Evolutionary conservation across 2,329 filamentous ascomycete genomes (phyloP).

Genomic region (Cladosporium sp.): DNA sequence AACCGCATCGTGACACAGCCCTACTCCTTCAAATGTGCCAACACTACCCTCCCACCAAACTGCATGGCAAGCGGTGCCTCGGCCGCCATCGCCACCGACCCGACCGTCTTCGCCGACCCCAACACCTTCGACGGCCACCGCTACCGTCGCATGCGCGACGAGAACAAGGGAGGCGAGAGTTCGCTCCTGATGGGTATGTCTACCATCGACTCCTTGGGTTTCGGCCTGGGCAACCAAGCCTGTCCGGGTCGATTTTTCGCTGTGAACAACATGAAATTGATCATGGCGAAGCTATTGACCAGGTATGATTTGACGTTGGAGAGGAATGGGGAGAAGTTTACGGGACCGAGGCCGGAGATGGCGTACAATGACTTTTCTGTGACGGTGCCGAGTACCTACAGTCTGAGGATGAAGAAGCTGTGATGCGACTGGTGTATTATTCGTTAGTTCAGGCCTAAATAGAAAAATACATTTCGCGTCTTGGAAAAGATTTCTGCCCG

Average conservation of each 20-base stretch:
- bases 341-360: not conserved
- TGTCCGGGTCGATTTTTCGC: conserved; percentile 29
- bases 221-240: conserved; percentile 23
- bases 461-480: too few relatives aligned
- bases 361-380: not conserved
- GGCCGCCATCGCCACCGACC: not conserved
- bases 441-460: not conserved
- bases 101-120: not conserved
- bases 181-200: not conserved
- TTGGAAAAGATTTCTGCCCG: too few relatives aligned
- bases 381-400: not conserved
- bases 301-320: not conserved
- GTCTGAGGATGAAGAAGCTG: not conserved
- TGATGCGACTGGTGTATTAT: not conserved
- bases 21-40: too few relatives aligned
- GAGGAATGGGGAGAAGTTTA: not conserved
- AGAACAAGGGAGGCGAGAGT: too few relatives aligned
- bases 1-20: too few relatives aligned
- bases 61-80: not conserved
- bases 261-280: conserved; percentile 23
- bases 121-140: not conserved
- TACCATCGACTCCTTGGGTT: conserved; percentile 12
- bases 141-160: too few relatives aligned
- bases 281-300: not conserved
- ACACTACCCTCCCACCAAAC: not conserved